Evolutionary conservation across 352 stramenopile species (phyloP).

Genomic region (Pythium utonaiense): DNA sequence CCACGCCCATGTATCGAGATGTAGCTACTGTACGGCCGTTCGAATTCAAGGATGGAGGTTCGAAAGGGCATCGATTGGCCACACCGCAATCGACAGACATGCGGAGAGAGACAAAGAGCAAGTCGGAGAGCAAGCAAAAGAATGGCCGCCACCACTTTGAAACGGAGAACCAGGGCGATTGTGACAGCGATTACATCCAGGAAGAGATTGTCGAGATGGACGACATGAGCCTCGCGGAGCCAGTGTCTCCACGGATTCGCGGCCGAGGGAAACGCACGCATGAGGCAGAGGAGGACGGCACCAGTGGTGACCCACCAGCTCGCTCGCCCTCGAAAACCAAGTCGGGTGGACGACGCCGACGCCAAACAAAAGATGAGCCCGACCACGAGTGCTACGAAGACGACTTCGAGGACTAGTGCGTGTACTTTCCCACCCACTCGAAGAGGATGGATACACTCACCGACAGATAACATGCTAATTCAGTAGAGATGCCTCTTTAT

Average conservation of each 20-base stretch:
- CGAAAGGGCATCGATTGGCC: background rate
- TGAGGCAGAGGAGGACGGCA: background rate
- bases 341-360: constrained; percentile 10
- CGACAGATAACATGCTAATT: background rate
- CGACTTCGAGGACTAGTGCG: constrained; percentile 66
- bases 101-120: background rate
- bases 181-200: constrained; percentile 72
- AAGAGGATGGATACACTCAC: background rate
- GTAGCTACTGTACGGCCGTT: constrained; percentile 19
- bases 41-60: constrained; percentile 27
- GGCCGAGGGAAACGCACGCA: background rate
- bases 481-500: too few relatives aligned
- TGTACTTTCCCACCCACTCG: background rate
- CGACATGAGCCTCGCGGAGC: constrained; percentile 24
- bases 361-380: constrained; percentile 24
- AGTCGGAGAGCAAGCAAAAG: constrained; percentile 7
- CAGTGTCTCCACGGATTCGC: constrained; percentile 4
- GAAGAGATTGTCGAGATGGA: constrained; percentile 80
- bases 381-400: constrained; percentile 74
- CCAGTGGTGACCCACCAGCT: background rate
- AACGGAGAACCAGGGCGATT: constrained; percentile 43
- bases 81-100: background rate
- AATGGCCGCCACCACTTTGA: constrained; percentile 1
- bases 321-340: constrained; percentile 5
- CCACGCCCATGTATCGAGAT: constrained; percentile 11